Evolutionary conservation across 1,139 yeast species (phyloP).

Genomic region (Saccharomyces hybrid): DNA sequence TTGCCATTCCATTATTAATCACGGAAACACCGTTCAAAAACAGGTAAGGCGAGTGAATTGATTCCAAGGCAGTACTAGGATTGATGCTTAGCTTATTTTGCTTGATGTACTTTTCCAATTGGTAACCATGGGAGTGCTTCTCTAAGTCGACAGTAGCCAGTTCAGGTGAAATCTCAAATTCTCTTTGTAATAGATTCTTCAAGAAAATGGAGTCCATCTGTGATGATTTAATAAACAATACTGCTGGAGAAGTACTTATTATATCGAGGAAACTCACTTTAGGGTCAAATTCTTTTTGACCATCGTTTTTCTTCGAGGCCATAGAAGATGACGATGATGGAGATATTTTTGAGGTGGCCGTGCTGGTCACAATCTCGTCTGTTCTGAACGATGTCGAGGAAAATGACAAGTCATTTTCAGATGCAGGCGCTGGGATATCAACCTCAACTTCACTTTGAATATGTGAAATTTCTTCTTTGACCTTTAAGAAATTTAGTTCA

Average conservation of each 20-base stretch:
- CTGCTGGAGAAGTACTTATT: conserved; percentile 19
- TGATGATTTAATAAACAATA: conserved; percentile 15
- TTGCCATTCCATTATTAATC: conserved; percentile 13
- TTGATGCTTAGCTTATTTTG: conserved; percentile 5
- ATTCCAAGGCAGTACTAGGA: conserved; percentile 2
- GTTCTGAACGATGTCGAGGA: background rate
- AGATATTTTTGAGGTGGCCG: background rate
- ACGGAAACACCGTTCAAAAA: conserved; percentile 24
- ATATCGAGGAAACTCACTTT: conserved; percentile 14
- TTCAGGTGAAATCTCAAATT: conserved; percentile 59
- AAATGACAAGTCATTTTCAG: background rate
- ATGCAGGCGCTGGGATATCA: background rate
- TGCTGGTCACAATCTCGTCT: background rate
- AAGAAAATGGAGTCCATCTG: conserved; percentile 44
- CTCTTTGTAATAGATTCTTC: conserved; percentile 49
- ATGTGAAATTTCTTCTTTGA: conserved; percentile 7
- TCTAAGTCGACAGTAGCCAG: conserved; percentile 69
- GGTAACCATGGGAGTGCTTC: conserved; percentile 50
- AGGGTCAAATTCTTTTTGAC: conserved; percentile 5
- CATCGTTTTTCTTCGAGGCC: background rate
- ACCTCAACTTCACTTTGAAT: conserved; percentile 6
- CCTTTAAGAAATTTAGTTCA: conserved; percentile 1
- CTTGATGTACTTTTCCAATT: conserved; percentile 43
- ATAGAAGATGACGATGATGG: background rate
- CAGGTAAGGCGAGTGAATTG: conserved; percentile 16